Evolutionary conservation across 768 basidiomycete genomes (phyloP).

Genomic region (Kwoniella heveanensis): DNA sequence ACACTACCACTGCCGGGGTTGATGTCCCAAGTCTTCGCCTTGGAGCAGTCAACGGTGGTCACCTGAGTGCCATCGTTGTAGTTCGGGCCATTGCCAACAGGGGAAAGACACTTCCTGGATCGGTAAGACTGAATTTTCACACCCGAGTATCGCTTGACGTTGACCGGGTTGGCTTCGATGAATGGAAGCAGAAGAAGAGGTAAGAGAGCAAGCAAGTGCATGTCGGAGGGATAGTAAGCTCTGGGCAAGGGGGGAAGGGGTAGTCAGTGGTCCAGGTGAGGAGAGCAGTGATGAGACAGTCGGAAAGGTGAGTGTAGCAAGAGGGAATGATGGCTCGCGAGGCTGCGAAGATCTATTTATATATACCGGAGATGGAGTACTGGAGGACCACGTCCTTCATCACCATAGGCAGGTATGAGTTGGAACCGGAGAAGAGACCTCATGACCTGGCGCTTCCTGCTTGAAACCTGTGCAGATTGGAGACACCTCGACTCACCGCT

Average conservation of each 20-base stretch:
- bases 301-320: no score
- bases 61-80: slow-evolving; percentile 16
- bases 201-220: slow-evolving; percentile 26
- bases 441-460: not conserved
- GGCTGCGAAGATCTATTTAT: not conserved
- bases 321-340: no score
- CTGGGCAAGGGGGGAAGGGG: not conserved
- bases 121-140: slow-evolving; percentile 25
- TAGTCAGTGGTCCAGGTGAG: not conserved
- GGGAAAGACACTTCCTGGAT: slow-evolving; percentile 16
- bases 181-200: slow-evolving; percentile 12
- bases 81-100: not conserved
- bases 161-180: not conserved
- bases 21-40: slow-evolving; percentile 27
- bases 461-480: not conserved
- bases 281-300: not conserved
- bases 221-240: slow-evolving; percentile 2
- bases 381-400: no score
- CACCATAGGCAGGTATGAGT: no score
- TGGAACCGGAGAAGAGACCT: not conserved
- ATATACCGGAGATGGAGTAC: not conserved
- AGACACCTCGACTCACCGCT: not conserved
- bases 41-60: slow-evolving; percentile 11
- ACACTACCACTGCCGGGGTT: slow-evolving; percentile 22
- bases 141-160: slow-evolving; percentile 18